phyloP scores from a whole-genome alignment of 306 rosid species.

The Astragalus membranaceus region DNA sequence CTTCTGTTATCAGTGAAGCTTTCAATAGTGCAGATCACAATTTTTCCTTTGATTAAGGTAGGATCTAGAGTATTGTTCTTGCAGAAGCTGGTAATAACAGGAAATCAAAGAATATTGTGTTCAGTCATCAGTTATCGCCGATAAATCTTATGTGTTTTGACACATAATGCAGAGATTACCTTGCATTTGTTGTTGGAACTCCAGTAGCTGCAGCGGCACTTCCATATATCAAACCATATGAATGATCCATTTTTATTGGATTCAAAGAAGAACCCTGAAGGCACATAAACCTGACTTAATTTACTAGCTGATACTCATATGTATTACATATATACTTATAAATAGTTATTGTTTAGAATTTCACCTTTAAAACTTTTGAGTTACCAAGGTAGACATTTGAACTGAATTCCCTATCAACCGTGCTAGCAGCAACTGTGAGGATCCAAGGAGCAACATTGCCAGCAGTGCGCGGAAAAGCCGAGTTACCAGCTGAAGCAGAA shows the following conservation, averaged over 20 bases:
- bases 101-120: not conserved
- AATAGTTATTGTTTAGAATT: not conserved
- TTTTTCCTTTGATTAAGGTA: conserved; percentile 48
- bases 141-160: not conserved
- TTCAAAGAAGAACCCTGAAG: conserved; percentile 61
- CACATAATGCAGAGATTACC: conserved; percentile 32
- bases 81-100: conserved; percentile 51
- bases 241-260: conserved; percentile 48
- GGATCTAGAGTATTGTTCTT: conserved; percentile 45
- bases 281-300: not conserved
- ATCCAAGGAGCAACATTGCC: conserved; percentile 75
- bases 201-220: conserved; percentile 52
- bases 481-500: conserved; percentile 75
- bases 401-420: conserved; percentile 49
- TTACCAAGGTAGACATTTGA: conserved; percentile 55
- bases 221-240: conserved; percentile 43
- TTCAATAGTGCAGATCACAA: conserved; percentile 57
- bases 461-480: conserved; percentile 54
- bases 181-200: conserved; percentile 46
- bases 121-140: conserved; percentile 1
- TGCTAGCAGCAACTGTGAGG: conserved; percentile 74
- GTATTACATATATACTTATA: not conserved
- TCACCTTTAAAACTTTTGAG: conserved; percentile 54
- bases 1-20: conserved; percentile 24
- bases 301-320: not conserved